Conservation (phyloP, 225 moss, liverwort and hornwort genomes). For the Pseudisothecium myosuroides region DNA sequence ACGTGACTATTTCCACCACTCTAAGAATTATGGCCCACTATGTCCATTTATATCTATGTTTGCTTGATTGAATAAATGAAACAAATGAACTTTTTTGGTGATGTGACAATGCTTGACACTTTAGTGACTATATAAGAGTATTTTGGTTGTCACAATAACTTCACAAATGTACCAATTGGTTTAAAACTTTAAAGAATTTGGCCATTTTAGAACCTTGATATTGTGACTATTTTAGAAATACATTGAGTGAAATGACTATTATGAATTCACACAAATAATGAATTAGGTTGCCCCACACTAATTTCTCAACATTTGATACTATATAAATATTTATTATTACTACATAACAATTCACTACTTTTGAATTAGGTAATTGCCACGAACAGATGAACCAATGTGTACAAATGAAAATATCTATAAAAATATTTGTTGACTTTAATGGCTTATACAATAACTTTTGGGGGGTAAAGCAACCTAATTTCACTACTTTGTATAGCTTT, state of each 20-base stretch:
- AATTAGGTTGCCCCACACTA: too few species aligned
- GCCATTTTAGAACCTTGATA: not conserved
- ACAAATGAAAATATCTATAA: too few species aligned
- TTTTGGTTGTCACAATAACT: not conserved
- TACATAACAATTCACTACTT: too few species aligned
- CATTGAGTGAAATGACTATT: not conserved
- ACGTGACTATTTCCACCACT: fast-evolving
- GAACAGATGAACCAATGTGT: too few species aligned
- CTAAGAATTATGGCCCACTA: too few species aligned
- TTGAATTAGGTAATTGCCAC: too few species aligned
- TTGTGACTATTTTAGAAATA: not conserved
- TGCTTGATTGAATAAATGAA: not conserved
- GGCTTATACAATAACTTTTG: too few species aligned
- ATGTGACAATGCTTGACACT: not conserved
- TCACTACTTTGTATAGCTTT: not conserved
- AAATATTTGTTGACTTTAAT: too few species aligned
- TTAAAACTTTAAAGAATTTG: not conserved
- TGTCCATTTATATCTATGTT: not conserved
- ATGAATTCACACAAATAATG: not conserved
- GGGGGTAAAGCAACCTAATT: too few species aligned
- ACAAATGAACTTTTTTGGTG: not conserved
- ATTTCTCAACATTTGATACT: too few species aligned
- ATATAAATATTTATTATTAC: too few species aligned
- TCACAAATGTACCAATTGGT: not conserved
- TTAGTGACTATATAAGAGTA: not conserved